These are phyloP conservation scores for Neopestalotiopsis clavispora DNA, from an alignment of 2,329 filamentous ascomycete species.

Conservation along the genomic window DNA sequence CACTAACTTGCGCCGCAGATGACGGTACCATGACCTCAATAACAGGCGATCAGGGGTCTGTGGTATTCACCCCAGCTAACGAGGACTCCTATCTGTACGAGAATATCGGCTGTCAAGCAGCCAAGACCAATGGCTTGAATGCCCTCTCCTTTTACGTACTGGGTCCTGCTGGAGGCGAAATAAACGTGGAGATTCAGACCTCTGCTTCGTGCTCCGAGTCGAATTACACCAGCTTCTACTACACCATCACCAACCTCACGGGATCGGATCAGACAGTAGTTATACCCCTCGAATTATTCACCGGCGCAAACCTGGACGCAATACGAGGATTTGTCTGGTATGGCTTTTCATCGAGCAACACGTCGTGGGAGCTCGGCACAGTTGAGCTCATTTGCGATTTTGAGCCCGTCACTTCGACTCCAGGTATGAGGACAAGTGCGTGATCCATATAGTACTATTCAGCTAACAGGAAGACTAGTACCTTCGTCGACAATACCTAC, in stretches of 20 bases:
- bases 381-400: constrained; percentile 49
- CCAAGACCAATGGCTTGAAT: constrained; percentile 50
- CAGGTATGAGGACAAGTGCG: neutral
- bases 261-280: constrained; percentile 54
- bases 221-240: constrained; percentile 48
- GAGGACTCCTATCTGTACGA: constrained; percentile 58
- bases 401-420: neutral
- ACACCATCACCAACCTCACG: constrained; percentile 50
- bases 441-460: neutral
- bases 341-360: constrained; percentile 36
- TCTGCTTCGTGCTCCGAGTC: constrained; percentile 46
- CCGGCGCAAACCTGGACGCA: constrained; percentile 54
- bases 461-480: neutral
- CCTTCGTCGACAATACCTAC: neutral
- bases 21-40: constrained; percentile 51
- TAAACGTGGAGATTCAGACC: constrained; percentile 53
- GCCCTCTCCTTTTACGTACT: constrained; percentile 53
- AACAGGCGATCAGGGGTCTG: constrained; percentile 46
- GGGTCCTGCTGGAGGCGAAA: constrained; percentile 44
- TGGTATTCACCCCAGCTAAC: constrained; percentile 53
- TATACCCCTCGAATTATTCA: constrained; percentile 53
- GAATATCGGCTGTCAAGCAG: constrained; percentile 52
- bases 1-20: constrained; percentile 38
- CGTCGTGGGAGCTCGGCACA: constrained; percentile 55
- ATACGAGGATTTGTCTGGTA: constrained; percentile 48